phyloP scores from a whole-genome alignment of 805 yeast genomes.

The Yamadazyma sp. region DNA sequence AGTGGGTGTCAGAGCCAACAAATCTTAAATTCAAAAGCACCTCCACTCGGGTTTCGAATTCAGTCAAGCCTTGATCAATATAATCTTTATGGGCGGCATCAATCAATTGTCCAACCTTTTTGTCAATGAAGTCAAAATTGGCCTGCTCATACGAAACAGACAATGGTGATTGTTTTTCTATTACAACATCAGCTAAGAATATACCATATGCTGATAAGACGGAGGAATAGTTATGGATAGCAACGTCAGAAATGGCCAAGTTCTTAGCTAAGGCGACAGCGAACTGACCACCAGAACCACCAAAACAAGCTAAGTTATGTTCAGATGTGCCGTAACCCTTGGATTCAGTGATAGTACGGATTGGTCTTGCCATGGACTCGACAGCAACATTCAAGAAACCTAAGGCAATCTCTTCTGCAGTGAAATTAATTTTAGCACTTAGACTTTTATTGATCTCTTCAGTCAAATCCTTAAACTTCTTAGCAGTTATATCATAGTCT shows the following conservation, averaged over 20 bases:
- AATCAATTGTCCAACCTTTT: constrained; percentile 47
- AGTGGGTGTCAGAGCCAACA: constrained; percentile 84
- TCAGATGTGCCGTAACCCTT: constrained; percentile 30
- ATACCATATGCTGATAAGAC: constrained; percentile 37
- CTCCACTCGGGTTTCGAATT: constrained; percentile 51
- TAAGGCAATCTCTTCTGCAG: constrained; percentile 32
- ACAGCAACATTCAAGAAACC: constrained; percentile 37
- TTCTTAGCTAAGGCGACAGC: constrained; percentile 29
- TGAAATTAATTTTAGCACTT: constrained; percentile 18
- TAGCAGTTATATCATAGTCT: constrained; percentile 42
- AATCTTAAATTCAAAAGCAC: constrained; percentile 75
- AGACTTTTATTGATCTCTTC: constrained; percentile 44
- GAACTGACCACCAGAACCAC: constrained; percentile 41
- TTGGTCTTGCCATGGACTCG: constrained; percentile 36
- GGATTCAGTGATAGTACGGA: constrained; percentile 37
- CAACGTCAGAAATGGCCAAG: constrained; percentile 28
- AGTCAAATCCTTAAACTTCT: constrained; percentile 51
- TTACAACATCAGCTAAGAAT: constrained; percentile 32
- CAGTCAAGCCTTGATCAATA: constrained; percentile 49
- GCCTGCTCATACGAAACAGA: constrained; percentile 24
- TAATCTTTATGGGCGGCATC: constrained; percentile 39
- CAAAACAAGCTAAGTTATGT: constrained; percentile 35
- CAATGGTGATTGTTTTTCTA: constrained; percentile 37
- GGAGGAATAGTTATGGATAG: constrained; percentile 35
- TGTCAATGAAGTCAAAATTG: constrained; percentile 38